These are phyloP conservation scores for Pezicula radicicola DNA, from an alignment of 2,329 filamentous ascomycete genomes.

Conservation along the genomic window DNA sequence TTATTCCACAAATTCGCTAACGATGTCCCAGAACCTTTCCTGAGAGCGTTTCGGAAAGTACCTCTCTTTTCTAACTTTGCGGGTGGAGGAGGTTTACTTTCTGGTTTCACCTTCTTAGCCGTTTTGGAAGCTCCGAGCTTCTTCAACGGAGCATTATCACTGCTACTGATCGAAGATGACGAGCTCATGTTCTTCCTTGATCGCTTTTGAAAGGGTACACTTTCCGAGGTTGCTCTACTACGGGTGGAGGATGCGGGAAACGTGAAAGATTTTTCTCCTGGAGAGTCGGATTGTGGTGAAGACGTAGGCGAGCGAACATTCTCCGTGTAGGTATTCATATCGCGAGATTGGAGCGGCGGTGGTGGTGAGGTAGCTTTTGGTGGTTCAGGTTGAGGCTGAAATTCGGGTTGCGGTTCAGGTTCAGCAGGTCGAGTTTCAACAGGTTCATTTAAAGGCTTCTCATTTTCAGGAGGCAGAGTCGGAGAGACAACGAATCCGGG, in stretches of 20 bases:
- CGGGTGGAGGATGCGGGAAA: slow-evolving; percentile 3
- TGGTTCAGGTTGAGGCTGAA: neutral
- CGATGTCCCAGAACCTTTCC: slow-evolving; percentile 43
- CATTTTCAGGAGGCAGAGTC: slow-evolving; percentile 3
- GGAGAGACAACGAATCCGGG: slow-evolving; percentile 7
- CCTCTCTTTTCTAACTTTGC: slow-evolving; percentile 40
- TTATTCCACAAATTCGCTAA: slow-evolving; percentile 48
- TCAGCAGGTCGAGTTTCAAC: neutral
- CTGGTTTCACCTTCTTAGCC: slow-evolving; percentile 27
- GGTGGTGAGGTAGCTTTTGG: neutral
- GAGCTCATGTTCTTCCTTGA: slow-evolving; percentile 24
- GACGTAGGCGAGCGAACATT: neutral
- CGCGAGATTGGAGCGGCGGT: neutral
- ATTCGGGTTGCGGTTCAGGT: neutral
- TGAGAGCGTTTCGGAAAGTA: slow-evolving; percentile 47
- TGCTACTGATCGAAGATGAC: slow-evolving; percentile 19
- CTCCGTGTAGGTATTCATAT: neutral
- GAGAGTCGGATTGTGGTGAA: neutral
- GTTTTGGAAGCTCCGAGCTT: slow-evolving; percentile 23
- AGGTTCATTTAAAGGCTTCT: neutral
- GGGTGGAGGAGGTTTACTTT: slow-evolving; percentile 16
- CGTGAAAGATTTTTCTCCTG: slow-evolving; percentile 4
- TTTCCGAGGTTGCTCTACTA: slow-evolving; percentile 10
- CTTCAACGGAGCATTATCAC: slow-evolving; percentile 15
- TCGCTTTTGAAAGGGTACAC: slow-evolving; percentile 26